phyloP scores from a whole-genome alignment of 1,139 yeast genomes.

The Schwanniomyces etchellsii region DNA sequence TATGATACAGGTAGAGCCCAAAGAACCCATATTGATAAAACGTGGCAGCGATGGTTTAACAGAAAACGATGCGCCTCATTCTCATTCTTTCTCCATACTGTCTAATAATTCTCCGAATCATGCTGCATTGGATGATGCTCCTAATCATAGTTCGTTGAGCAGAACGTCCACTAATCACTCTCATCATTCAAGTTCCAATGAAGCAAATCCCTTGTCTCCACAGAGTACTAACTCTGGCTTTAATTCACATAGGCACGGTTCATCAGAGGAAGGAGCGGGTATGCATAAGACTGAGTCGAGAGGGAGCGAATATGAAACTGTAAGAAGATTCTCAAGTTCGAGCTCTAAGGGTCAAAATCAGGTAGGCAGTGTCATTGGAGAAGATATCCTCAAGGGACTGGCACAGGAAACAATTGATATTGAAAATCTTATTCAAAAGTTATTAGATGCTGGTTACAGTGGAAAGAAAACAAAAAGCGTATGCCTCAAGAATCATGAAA shows the following conservation, averaged over 20 bases:
- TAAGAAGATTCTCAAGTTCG: neutral
- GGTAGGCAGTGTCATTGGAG: neutral
- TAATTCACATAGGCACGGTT: too few relatives aligned
- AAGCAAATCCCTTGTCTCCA: slow-evolving; percentile 19
- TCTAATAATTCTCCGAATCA: slow-evolving; percentile 2
- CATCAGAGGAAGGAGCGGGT: slow-evolving; percentile 1
- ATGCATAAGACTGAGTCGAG: slow-evolving; percentile 1
- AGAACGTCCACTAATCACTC: slow-evolving; percentile 37
- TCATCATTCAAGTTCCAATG: slow-evolving; percentile 19
- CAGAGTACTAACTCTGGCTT: slow-evolving; percentile 14
- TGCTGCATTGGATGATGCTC: slow-evolving; percentile 2
- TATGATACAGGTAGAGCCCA: slow-evolving; percentile 63
- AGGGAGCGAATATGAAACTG: neutral
- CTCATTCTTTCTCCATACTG: slow-evolving; percentile 5
- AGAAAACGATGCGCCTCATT: slow-evolving; percentile 7
- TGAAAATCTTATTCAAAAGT: slow-evolving; percentile 83
- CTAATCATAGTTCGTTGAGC: slow-evolving; percentile 3
- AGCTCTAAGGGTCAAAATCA: neutral
- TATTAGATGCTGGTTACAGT: slow-evolving; percentile 91
- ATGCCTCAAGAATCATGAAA: slow-evolving; percentile 83
- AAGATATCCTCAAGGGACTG: neutral
- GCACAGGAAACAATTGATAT: slow-evolving; percentile 46
- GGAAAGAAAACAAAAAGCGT: slow-evolving; percentile 89
- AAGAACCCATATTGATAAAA: slow-evolving; percentile 55
- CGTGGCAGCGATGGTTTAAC: slow-evolving; percentile 30